Evolutionary conservation across 1,139 yeast genomes (phyloP).

Genomic region (Starmera stellimalicola): DNA sequence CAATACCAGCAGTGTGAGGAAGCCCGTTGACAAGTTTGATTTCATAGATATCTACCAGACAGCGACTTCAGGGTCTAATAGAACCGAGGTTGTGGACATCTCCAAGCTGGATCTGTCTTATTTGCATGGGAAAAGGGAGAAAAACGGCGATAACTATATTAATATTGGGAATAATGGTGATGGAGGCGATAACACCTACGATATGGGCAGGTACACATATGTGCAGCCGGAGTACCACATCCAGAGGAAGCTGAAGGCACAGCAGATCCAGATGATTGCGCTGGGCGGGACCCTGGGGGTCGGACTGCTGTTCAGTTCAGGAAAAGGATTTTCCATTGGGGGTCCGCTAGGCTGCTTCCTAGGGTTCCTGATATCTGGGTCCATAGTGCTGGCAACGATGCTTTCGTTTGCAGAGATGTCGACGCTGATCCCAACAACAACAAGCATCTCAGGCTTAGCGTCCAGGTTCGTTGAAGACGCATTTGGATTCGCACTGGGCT

Average conservation of each 20-base stretch:
- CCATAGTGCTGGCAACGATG: constrained; percentile 60
- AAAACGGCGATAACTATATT: not conserved
- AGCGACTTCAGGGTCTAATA: constrained; percentile 12
- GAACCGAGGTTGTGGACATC: constrained; percentile 11
- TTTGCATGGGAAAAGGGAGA: not conserved
- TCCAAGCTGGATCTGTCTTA: constrained; percentile 6
- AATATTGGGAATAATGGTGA: not conserved
- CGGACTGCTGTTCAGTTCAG: constrained; percentile 70
- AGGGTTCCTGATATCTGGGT: constrained; percentile 61
- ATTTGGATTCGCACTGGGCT: constrained; percentile 75
- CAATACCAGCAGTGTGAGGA: constrained; percentile 3
- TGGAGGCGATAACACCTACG: not conserved
- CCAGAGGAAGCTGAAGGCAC: constrained; percentile 50
- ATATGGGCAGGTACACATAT: not conserved
- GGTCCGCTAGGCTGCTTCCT: constrained; percentile 78
- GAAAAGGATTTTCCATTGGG: constrained; percentile 66
- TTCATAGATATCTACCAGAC: constrained; percentile 6
- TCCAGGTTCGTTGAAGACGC: constrained; percentile 80
- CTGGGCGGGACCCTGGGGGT: constrained; percentile 80
- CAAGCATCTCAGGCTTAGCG: constrained; percentile 68
- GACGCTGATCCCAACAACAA: constrained; percentile 71
- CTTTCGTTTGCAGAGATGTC: constrained; percentile 81
- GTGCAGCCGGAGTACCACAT: constrained; percentile 15
- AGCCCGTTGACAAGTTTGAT: constrained; percentile 3
- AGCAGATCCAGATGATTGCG: constrained; percentile 77